These are phyloP conservation scores for Platanthera guangdongensis DNA, from an alignment of 106 monocot species.

Conservation along the genomic window DNA sequence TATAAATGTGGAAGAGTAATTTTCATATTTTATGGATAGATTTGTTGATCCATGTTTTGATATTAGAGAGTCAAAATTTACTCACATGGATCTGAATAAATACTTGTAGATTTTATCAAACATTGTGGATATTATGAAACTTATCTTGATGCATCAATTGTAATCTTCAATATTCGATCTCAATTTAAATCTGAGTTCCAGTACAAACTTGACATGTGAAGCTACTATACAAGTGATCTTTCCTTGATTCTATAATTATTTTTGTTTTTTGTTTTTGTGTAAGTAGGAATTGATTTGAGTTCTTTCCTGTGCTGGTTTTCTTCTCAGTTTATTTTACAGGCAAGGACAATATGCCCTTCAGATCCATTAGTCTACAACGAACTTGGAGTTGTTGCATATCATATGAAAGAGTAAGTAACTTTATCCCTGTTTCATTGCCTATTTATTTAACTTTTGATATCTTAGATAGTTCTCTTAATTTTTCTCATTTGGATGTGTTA, in stretches of 20 bases:
- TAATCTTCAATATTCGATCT: too few species aligned
- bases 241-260: not conserved
- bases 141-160: too few species aligned
- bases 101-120: too few species aligned
- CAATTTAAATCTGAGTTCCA: too few species aligned
- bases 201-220: too few species aligned
- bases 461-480: not conserved
- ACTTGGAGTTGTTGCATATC: conserved; percentile 96
- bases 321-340: conserved; percentile 82
- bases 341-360: conserved; percentile 70
- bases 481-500: not conserved
- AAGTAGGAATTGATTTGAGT: not conserved
- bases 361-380: conserved; percentile 98
- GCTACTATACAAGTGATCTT: too few species aligned
- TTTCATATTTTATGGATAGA: not conserved
- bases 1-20: not conserved
- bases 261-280: not conserved
- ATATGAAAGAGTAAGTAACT: conserved; percentile 88
- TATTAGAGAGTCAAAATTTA: not conserved
- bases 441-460: not conserved
- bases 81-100: not conserved
- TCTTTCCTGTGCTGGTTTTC: conserved; percentile 7
- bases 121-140: too few species aligned
- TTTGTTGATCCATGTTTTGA: not conserved
- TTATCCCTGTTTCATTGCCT: not conserved